These are phyloP conservation scores for Cystobasidium slooffiae DNA, from an alignment of 1,284 basidiomycete species.

Conservation along the genomic window DNA sequence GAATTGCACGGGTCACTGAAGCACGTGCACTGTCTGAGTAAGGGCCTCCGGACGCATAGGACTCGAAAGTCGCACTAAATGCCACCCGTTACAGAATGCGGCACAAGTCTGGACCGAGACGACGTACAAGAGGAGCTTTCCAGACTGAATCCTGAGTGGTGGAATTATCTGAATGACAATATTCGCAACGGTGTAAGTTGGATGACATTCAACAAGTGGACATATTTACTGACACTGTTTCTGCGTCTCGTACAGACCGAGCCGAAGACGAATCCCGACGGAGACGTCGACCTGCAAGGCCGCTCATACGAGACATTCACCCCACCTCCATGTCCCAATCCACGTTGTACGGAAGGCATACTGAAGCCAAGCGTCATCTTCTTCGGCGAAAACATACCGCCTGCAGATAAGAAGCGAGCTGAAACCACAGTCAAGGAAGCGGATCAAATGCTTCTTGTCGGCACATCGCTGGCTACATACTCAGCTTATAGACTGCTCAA, in stretches of 20 bases:
- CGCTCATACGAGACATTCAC: conserved; percentile 45
- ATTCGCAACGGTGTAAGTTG: conserved; percentile 37
- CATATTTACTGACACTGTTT: neutral
- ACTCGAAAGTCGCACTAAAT: neutral
- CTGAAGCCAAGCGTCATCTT: conserved; percentile 45
- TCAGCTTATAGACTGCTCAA: conserved; percentile 86
- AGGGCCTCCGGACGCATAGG: neutral
- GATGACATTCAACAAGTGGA: neutral
- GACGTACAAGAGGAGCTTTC: conserved; percentile 76
- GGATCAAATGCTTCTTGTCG: conserved; percentile 71
- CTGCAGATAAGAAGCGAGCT: conserved; percentile 42
- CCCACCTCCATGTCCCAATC: conserved; percentile 35
- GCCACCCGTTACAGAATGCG: conserved; percentile 53
- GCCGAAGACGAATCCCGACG: conserved; percentile 85
- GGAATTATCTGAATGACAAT: conserved; percentile 60
- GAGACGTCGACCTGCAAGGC: conserved; percentile 45
- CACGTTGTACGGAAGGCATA: conserved; percentile 40
- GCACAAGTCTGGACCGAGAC: conserved; percentile 71
- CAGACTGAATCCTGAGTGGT: conserved; percentile 77
- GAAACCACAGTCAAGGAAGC: conserved; percentile 62
- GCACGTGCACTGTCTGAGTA: conserved; percentile 60
- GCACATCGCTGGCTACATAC: conserved; percentile 88
- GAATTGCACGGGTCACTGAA: conserved; percentile 89
- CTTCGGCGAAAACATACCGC: conserved; percentile 49
- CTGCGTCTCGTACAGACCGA: conserved; percentile 53